A percentile compares a stretch with the other conserved stretches of the same genome.
Conservation (phyloP, 164 flowering plant species). For the Houttuynia cordata region DNA sequence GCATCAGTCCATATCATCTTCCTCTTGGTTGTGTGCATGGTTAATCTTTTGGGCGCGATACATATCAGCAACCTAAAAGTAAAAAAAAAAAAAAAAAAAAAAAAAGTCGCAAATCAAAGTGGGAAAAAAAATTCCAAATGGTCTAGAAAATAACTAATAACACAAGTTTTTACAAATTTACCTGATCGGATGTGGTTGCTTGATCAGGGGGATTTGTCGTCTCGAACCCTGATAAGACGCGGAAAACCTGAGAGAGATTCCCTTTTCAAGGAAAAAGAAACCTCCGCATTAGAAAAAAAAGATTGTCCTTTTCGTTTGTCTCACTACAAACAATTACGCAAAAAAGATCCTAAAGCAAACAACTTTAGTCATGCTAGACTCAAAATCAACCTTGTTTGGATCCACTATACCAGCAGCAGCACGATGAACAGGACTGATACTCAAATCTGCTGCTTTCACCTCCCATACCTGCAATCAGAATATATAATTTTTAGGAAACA, state of each 20-base stretch:
- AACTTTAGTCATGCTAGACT: neutral
- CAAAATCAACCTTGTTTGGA: conserved; percentile 54
- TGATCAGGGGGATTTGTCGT: conserved; percentile 88
- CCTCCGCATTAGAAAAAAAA: neutral
- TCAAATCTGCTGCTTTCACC: conserved; percentile 97
- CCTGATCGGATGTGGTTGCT: conserved; percentile 76
- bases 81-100: no score
- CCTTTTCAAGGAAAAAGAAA: conserved; percentile 25
- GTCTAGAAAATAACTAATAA: neutral
- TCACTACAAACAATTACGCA: neutral
- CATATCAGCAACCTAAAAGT: conserved; percentile 79
- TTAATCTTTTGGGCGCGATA: conserved; percentile 56
- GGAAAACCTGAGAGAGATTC: conserved; percentile 95
- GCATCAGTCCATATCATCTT: conserved; percentile 47
- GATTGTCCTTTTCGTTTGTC: neutral
- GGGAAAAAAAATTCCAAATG: neutral
- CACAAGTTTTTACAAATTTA: conserved; percentile 8
- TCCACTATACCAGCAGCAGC: conserved; percentile 77
- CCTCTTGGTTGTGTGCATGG: conserved; percentile 39
- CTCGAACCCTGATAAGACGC: conserved; percentile 65
- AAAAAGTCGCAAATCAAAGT: neutral
- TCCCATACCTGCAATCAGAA: conserved; percentile 71
- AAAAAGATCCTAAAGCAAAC: no score
- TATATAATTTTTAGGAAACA: neutral
- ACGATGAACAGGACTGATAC: conserved; percentile 84